These are phyloP conservation scores for Podospora bellae-mahoneyi DNA, from an alignment of 495 filamentous ascomycete genomes.

Conservation along the genomic window DNA sequence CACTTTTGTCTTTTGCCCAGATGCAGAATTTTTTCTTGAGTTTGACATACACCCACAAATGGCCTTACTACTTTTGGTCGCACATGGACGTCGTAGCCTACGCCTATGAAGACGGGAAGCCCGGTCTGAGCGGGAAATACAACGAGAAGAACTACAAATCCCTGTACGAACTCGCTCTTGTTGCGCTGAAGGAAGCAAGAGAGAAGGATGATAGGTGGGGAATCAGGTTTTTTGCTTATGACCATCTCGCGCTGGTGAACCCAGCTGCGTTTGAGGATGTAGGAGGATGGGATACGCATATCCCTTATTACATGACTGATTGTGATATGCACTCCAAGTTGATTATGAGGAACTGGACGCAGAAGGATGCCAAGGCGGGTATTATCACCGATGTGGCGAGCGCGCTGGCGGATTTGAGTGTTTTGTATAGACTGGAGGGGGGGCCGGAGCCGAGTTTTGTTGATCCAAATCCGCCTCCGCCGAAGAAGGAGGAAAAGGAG, in stretches of 20 bases:
- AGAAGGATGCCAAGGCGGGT: slow-evolving; percentile 45
- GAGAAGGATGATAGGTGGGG: slow-evolving; percentile 43
- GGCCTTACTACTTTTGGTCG: slow-evolving; percentile 58
- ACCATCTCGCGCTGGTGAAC: slow-evolving; percentile 57
- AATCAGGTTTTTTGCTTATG: slow-evolving; percentile 55
- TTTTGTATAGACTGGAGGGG: slow-evolving; percentile 45
- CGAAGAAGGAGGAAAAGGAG: slow-evolving; percentile 17
- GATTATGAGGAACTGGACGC: slow-evolving; percentile 49
- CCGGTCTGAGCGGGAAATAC: slow-evolving; percentile 30
- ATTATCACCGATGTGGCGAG: slow-evolving; percentile 52
- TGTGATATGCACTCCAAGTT: slow-evolving; percentile 59
- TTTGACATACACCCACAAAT: slow-evolving; percentile 54
- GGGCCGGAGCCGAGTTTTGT: slow-evolving; percentile 31
- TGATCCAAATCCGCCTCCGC: slow-evolving; percentile 41
- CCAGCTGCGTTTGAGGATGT: slow-evolving; percentile 50
- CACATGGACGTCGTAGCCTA: slow-evolving; percentile 58
- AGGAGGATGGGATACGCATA: slow-evolving; percentile 59
- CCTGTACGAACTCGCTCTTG: slow-evolving; percentile 49
- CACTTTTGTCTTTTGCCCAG: slow-evolving; percentile 59
- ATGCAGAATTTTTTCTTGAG: slow-evolving; percentile 60
- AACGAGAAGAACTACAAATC: slow-evolving; percentile 38
- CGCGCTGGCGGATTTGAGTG: slow-evolving; percentile 44
- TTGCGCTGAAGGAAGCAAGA: slow-evolving; percentile 37
- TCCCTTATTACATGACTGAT: slow-evolving; percentile 59
- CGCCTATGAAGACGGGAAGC: slow-evolving; percentile 46